These are phyloP conservation scores for Ustilago lituana DNA, from an alignment of 1,284 basidiomycete species.

Conservation along the genomic window DNA sequence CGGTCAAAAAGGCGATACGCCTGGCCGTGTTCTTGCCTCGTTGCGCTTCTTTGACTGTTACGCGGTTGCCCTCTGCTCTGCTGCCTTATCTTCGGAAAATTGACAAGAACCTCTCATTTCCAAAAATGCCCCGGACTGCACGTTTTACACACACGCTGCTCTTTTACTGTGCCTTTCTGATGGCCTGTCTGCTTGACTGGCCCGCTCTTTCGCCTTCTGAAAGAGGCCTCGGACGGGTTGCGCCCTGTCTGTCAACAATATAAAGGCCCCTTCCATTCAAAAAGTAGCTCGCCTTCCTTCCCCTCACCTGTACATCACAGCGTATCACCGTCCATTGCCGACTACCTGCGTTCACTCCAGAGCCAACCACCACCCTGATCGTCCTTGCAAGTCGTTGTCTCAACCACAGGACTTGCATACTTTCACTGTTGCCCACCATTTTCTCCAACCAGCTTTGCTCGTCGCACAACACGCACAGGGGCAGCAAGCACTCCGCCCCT, in stretches of 20 bases:
- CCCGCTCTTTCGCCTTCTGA: constrained; percentile 1
- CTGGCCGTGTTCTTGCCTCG: too few relatives aligned
- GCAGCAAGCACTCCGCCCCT: constrained; percentile 63
- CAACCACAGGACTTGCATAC: constrained; percentile 43
- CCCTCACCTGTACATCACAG: constrained; percentile 5
- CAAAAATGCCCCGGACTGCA: constrained; percentile 1
- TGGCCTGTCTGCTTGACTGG: too few relatives aligned
- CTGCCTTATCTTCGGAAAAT: constrained; percentile 4
- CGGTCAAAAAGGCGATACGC: too few relatives aligned
- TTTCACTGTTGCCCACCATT: constrained; percentile 57
- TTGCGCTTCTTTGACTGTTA: too few relatives aligned
- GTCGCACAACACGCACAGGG: constrained; percentile 64
- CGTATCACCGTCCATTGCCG: constrained; percentile 7
- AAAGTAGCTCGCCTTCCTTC: background rate
- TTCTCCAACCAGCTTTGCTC: constrained; percentile 66
- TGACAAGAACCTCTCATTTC: constrained; percentile 4
- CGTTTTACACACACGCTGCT: background rate
- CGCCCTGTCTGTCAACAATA: constrained; percentile 2
- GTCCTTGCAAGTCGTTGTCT: constrained; percentile 46
- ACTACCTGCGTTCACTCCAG: background rate
- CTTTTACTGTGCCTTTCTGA: too few relatives aligned
- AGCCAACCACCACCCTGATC: constrained; percentile 1
- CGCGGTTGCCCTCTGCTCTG: background rate
- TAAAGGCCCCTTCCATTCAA: background rate
- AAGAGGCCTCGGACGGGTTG: constrained; percentile 2